These are phyloP conservation scores for Arthrocladium fulminans DNA, from an alignment of 2,329 filamentous ascomycete species.

Conservation along the genomic window DNA sequence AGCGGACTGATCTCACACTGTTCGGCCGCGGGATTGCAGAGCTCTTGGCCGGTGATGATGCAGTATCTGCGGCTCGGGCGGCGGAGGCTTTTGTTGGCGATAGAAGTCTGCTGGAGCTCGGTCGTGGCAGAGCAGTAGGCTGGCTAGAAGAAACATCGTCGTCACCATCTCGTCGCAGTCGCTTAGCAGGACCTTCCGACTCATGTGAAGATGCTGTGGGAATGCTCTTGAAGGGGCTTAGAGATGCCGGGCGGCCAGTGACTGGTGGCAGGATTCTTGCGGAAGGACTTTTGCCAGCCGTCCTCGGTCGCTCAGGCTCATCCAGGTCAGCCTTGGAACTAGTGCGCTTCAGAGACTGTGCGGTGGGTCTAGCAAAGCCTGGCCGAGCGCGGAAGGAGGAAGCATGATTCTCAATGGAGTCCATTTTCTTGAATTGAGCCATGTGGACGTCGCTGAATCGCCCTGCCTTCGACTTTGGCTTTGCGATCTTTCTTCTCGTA, in stretches of 20 bases:
- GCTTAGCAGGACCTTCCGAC: conserved; percentile 51
- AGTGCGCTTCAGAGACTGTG: conserved; percentile 42
- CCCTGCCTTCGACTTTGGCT: conserved; percentile 65
- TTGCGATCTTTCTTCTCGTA: conserved; percentile 62
- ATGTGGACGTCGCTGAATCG: conserved; percentile 81
- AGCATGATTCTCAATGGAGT: conserved; percentile 80
- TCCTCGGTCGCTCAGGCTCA: conserved; percentile 39
- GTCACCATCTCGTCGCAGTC: conserved; percentile 55
- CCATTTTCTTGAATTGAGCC: conserved; percentile 93
- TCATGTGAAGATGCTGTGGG: conserved; percentile 23
- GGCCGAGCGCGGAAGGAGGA: conserved; percentile 56
- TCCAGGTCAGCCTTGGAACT: conserved; percentile 58
- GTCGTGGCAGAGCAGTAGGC: conserved; percentile 11
- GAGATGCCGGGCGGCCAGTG: conserved; percentile 18
- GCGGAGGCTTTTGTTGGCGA: conserved; percentile 73
- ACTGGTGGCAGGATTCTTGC: conserved; percentile 27
- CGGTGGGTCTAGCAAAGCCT: conserved; percentile 33
- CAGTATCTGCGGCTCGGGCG: conserved; percentile 50
- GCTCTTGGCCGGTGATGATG: conserved; percentile 37
- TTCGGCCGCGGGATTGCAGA: conserved; percentile 42
- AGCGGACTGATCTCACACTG: conserved; percentile 39
- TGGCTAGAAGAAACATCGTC: conserved; percentile 63
- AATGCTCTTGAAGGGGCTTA: conserved; percentile 27
- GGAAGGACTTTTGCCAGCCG: conserved; percentile 31
- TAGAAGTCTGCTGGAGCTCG: conserved; percentile 47